phyloP scores from a whole-genome alignment of 352 stramenopile species.

The Pythium phragmitis region DNA sequence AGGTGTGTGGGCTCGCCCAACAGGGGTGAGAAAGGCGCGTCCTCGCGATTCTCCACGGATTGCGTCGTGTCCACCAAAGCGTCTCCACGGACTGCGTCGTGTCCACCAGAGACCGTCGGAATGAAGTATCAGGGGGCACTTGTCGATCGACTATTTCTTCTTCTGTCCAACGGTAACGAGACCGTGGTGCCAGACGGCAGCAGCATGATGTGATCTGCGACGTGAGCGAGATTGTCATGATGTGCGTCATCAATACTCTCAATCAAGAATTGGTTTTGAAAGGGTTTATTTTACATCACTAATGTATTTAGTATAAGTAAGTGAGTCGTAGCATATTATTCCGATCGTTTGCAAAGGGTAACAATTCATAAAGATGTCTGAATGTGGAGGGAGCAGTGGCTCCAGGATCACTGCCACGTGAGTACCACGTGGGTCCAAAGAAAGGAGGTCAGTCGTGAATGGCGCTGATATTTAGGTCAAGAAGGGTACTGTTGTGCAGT shows the following conservation, averaged over 20 bases:
- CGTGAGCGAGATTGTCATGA: no score
- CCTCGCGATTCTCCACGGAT: no score
- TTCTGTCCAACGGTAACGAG: no score
- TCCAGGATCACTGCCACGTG: slow-evolving; percentile 1
- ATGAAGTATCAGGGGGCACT: background rate
- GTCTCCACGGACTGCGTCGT: background rate
- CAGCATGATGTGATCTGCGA: no score
- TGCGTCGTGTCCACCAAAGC: no score
- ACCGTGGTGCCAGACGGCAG: no score
- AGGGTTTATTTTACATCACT: no score
- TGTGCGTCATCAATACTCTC: no score
- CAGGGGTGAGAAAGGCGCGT: no score
- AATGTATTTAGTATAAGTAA: background rate
- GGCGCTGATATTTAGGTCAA: no score
- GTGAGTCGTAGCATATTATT: background rate
- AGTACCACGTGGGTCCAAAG: background rate
- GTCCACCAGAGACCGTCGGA: background rate
- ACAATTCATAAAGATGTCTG: background rate
- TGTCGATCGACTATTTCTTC: no score
- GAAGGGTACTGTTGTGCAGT: slow-evolving; percentile 29
- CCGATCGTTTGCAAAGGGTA: background rate
- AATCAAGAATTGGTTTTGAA: no score
- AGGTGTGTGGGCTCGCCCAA: background rate
- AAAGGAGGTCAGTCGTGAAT: background rate
- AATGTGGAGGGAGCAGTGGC: background rate